These are phyloP conservation scores for Aschersonia sp. DNA, from an alignment of 2,329 filamentous ascomycete species.

Conservation along the genomic window DNA sequence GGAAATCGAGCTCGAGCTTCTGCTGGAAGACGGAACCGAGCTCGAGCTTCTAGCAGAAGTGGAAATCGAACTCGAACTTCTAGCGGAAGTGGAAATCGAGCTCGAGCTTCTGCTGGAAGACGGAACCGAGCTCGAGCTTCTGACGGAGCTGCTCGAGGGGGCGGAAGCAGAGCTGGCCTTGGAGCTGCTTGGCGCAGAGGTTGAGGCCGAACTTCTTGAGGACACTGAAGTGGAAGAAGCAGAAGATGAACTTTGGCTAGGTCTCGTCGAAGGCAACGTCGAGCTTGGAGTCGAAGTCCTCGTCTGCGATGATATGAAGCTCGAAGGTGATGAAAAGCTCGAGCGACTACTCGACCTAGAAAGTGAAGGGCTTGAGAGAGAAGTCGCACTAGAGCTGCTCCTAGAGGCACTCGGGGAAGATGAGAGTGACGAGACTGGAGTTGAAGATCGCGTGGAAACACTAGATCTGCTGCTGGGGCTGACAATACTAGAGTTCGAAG, in stretches of 20 bases:
- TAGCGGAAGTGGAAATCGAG: background rate
- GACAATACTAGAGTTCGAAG: background rate
- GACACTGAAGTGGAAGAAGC: too few species aligned
- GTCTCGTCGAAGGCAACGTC: too few species aligned
- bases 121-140: background rate
- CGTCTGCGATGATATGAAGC: too few species aligned
- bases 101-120: background rate
- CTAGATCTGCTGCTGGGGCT: background rate
- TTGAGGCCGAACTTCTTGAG: too few species aligned
- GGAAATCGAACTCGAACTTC: background rate
- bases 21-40: background rate
- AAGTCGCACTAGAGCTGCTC: background rate
- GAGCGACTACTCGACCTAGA: background rate
- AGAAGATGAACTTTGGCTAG: too few species aligned
- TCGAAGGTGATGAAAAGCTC: too few species aligned
- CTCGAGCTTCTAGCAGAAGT: background rate
- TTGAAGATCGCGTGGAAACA: background rate
- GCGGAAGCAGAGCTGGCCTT: too few species aligned
- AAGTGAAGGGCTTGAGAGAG: background rate
- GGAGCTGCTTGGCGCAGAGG: too few species aligned
- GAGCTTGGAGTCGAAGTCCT: too few species aligned
- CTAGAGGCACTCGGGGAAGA: background rate
- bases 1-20: background rate
- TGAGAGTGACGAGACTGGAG: background rate
- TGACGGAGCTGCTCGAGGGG: background rate